Conservation (phyloP, 495 filamentous ascomycete genomes). For the Penicillium crystallinum region DNA sequence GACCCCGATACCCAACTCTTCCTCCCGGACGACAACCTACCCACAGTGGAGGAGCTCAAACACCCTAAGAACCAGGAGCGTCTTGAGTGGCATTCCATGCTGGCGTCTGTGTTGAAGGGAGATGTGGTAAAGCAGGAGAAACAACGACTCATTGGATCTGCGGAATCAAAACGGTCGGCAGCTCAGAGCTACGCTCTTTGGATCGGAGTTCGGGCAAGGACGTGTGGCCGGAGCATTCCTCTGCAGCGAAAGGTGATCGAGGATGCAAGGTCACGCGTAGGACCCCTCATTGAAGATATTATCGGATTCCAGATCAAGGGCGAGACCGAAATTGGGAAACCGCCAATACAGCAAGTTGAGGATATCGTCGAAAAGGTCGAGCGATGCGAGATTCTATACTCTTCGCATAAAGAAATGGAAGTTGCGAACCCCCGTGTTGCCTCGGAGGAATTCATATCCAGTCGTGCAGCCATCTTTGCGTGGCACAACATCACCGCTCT, state of each 20-base stretch:
- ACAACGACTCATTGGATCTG: constrained; percentile 80
- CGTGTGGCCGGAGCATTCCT: constrained; percentile 75
- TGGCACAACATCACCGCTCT: constrained; percentile 98
- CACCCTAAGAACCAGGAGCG: constrained; percentile 85
- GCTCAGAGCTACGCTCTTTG: constrained; percentile 80
- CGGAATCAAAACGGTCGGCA: constrained; percentile 67
- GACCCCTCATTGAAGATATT: constrained; percentile 73
- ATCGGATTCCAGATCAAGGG: constrained; percentile 91
- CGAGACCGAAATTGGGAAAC: constrained; percentile 84
- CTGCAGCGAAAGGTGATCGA: constrained; percentile 80
- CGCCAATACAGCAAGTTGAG: constrained; percentile 77
- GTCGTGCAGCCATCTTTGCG: constrained; percentile 79
- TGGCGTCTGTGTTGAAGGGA: constrained; percentile 89
- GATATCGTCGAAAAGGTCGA: constrained; percentile 87
- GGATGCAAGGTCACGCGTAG: constrained; percentile 64
- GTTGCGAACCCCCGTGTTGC: constrained; percentile 63
- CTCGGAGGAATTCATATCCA: constrained; percentile 69
- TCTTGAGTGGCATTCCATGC: constrained; percentile 97
- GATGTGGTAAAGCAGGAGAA: constrained; percentile 98
- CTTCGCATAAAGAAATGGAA: constrained; percentile 69
- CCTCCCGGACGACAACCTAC: constrained; percentile 77
- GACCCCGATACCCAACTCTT: constrained; percentile 93
- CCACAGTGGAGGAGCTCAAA: constrained; percentile 81
- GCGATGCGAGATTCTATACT: constrained; percentile 76
- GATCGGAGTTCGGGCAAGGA: constrained; percentile 76